Conservation (phyloP, 306 rosid species). For the Notholithocarpus densiflorus region DNA sequence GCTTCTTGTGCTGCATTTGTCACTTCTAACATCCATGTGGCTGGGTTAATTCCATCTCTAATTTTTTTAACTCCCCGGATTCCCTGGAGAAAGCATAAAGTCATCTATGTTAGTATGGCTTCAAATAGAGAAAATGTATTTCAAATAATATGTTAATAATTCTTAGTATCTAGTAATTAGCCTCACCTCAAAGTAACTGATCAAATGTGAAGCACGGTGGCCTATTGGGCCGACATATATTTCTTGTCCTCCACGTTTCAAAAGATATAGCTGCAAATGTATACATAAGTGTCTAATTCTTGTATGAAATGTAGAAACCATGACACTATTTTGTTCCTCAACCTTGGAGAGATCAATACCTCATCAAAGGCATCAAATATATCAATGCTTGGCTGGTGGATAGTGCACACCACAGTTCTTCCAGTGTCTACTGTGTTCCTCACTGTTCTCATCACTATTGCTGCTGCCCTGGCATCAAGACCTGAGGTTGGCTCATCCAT, state of each 20-base stretch:
- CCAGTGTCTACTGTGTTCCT: slow-evolving; percentile 93
- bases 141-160: too few relatives aligned
- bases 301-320: slow-evolving; percentile 30
- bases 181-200: slow-evolving; percentile 74
- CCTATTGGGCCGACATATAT: slow-evolving; percentile 77
- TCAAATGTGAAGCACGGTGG: slow-evolving; percentile 48
- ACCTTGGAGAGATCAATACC: slow-evolving; percentile 31
- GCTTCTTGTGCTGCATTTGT: slow-evolving; percentile 59
- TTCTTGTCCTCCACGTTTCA: slow-evolving; percentile 83
- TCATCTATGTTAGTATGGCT: too few relatives aligned
- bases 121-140: too few relatives aligned
- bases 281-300: too few relatives aligned
- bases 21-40: slow-evolving; percentile 93
- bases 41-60: slow-evolving; percentile 80
- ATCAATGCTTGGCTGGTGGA: slow-evolving; percentile 97
- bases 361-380: slow-evolving; percentile 94
- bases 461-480: slow-evolving; percentile 98
- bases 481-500: slow-evolving; percentile 99
- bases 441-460: slow-evolving; percentile 94
- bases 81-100: slow-evolving; percentile 25
- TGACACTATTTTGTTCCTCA: too few relatives aligned
- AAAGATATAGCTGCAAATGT: slow-evolving; percentile 47
- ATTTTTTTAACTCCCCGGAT: slow-evolving; percentile 68
- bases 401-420: slow-evolving; percentile 92
- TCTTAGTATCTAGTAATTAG: not conserved